Evolutionary conservation across 1,139 yeast species (phyloP), one percentile per base, ranked within the genome.

Genomic region (Sugiyamaella novakii): DNA sequence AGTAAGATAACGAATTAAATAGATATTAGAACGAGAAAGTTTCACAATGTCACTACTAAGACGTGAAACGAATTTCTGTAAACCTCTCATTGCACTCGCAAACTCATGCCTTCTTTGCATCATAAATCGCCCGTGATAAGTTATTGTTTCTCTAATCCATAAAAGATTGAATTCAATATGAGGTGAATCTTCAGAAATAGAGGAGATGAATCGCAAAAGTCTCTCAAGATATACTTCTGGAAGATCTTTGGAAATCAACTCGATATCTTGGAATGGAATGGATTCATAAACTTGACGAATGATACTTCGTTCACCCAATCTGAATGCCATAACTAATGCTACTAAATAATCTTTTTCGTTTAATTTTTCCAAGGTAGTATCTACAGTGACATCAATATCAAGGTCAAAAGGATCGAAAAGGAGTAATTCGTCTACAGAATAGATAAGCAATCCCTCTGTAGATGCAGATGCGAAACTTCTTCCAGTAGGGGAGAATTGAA

Each of bases 401-500:
- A 92, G 77, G 66, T 94, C 98, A 66, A 87, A 88, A 37, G 99
- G 98, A 72, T 92, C 99, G 63, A 92, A 94, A 40, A 82, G 72
- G 42, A 87, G 71, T 12, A 79, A 73, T 51, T 83, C 83, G 65
- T 91, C 95, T 34, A 89, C 79, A 1, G 96, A 84, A 65, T 81
- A 92, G 2, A 92, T 74, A 52, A 91, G 72, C 44, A 94, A 72
- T 5, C 99, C 99, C 67, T 92, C 98, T 0, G 98, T 92, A 0
- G 96, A 83, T 0, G 97, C 95, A 25, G 96, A 96, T 1, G 96
- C 94, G 73, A 94, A 94, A 24, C 96, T 82, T 37, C 86, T 77
- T 6, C 95, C 86, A 0, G 97, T 85, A 21, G 98, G 98, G 2
- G 96, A 87, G 63, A 91, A 92, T 56, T 78, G 79, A 34, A 94